phyloP scores from a whole-genome alignment of 2,329 filamentous ascomycete genomes.

The Aspergillus hiratsukae region DNA sequence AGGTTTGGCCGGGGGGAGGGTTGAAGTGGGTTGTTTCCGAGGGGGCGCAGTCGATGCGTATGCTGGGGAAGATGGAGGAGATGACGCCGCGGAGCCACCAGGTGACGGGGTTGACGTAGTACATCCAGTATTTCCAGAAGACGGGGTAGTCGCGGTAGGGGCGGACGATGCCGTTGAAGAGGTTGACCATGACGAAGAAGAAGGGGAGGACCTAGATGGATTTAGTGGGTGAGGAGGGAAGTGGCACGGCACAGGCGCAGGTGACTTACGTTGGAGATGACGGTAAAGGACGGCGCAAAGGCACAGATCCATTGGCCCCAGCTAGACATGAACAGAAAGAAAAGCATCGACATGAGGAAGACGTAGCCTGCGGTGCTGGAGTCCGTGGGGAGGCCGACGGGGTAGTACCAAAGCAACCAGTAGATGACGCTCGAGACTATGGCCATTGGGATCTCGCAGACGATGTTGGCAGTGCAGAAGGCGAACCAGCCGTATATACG shows the following conservation, averaged over 20 bases:
- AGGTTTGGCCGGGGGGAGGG: constrained; percentile 61
- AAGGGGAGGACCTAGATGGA: constrained; percentile 59
- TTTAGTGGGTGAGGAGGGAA: constrained; percentile 2
- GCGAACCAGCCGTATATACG: constrained; percentile 75
- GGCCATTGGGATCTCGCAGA: constrained; percentile 68
- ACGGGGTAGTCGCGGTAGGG: constrained; percentile 61
- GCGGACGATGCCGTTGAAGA: constrained; percentile 74
- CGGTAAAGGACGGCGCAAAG: constrained; percentile 72
- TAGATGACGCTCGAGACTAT: constrained; percentile 63
- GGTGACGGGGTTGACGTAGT: constrained; percentile 64
- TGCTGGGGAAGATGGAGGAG: constrained; percentile 54
- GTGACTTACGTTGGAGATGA: constrained; percentile 59
- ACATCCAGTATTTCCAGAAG: constrained; percentile 71
- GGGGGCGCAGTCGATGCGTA: constrained; percentile 49
- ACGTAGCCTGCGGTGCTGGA: constrained; percentile 66
- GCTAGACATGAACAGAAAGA: constrained; percentile 68
- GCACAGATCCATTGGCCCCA: constrained; percentile 86
- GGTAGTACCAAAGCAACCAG: constrained; percentile 73
- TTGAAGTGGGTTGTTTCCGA: constrained; percentile 63
- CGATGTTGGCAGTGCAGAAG: constrained; percentile 68
- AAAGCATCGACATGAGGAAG: constrained; percentile 73
- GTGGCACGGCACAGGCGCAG: no score
- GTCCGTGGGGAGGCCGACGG: constrained; percentile 64
- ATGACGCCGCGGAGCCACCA: constrained; percentile 71
- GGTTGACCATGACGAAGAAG: constrained; percentile 72